Evolutionary conservation across 2,329 filamentous ascomycete genomes (phyloP), one percentile per base, ranked within the genome.

Genomic region (Cladophialophora yegresii): DNA sequence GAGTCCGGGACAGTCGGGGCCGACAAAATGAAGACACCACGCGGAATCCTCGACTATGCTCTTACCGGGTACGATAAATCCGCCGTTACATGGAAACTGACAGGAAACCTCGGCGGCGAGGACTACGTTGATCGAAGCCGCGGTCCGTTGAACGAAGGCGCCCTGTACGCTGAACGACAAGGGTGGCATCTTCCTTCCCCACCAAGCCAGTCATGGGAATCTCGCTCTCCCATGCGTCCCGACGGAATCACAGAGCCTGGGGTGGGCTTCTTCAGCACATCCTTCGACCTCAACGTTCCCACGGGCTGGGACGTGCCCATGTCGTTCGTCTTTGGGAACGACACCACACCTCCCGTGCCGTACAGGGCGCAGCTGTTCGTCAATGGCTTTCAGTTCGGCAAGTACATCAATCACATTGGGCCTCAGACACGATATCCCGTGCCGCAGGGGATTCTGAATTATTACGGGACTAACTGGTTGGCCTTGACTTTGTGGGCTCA

Each of bases 311-410:
- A 87, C 68, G 80, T 86, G 26, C 83, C 84, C 0, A 71, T 86
- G 13, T 80, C 78, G 32, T 84, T 87, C 71, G 76, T 76, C 1
- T 84, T 86, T 65, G 58, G 54, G 7, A 66, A 68, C 53, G 66
- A 36, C 45, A 62, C 67, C 23, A 49, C 16, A 36, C 51, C 58
- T 62, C 49, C 54, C 59, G 32, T 51, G 40, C 74, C 77, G 5
- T 89, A 88, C 67, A 81, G 89, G 20, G 85, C 81, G 1, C 83
- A 89, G 70, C 76, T 92, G 6, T 92, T 84, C 71, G 86, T 92
- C 51, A 92, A 92, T 70, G 90, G 90, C 1, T 92, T 87, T 75
- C 89, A 92, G 74, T 92, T 87, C 67, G 86, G 85, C 2, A 87
- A 87, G 72, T 88, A 84, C 66, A 65, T 77, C n/a, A 87, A 85